Evolutionary conservation across 2,329 filamentous ascomycete genomes (phyloP), one percentile per base, ranked within the genome.

Genomic region (Verticillium klebahnii): DNA sequence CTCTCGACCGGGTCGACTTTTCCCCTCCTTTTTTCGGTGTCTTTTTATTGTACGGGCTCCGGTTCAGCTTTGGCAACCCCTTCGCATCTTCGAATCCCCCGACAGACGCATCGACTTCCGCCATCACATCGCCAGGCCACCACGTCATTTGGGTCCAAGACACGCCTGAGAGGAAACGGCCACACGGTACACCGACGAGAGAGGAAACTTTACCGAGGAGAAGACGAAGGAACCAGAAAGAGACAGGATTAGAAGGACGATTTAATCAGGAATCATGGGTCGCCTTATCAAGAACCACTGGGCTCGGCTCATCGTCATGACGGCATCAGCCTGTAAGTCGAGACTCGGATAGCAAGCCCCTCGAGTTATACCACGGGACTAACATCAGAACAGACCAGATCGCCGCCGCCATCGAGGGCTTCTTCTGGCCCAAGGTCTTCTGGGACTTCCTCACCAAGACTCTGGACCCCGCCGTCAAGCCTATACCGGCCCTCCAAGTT

Each of bases 281-380:
- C 95, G 90, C 79, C 88, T 99, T 74, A 98, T 99, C 82, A 99
- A 99, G 85, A 98, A 98, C 82, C 95, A 99, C 82, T 97, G 92
- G 92, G 95, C 93, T 69, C 90, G 95, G 64, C 88, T 99, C 71
- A 95, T 99, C 73, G 85, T 96, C 77, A 82, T 99, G 74, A 92
- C 91, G 32, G 92, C 95, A 40, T 89, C 92, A 67, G 76, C 81
- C 62, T 93, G 90, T 93, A 86, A 64, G 81, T 79, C 17, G 15
- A 14, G 32, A 11, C 5, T n/a, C 54, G 37, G 25, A 34, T 34
- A 17, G 11, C 7, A 9, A 19, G 5, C 12, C 8, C 5, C 23
- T 25, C 25, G 32, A n/a, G 54, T 8, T 4, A 29, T 6, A 59
- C 34, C 34, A 36, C 34, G 14, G 34, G 14, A 62, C 71, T 77